Conservation (phyloP, 2,329 filamentous ascomycete genomes). For the Gaeumannomyces tritici region DNA sequence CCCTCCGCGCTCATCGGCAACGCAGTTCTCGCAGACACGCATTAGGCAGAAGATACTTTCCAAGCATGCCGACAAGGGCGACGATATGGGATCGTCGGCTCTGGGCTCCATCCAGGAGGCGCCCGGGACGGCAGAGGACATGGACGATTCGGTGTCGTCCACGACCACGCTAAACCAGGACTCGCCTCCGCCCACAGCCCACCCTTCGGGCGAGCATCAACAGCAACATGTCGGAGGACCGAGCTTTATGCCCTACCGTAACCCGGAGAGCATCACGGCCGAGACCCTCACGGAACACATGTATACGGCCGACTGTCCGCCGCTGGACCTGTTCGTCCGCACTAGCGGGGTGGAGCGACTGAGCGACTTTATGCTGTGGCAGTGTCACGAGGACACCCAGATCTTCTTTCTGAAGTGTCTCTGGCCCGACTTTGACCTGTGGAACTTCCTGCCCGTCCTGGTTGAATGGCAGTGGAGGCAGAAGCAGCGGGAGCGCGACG, state of each 20-base stretch:
- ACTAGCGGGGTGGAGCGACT: conserved; percentile 89
- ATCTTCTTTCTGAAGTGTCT: conserved; percentile 86
- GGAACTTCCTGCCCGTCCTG: conserved; percentile 85
- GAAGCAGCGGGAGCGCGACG: conserved; percentile 46
- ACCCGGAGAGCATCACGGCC: conserved; percentile 79
- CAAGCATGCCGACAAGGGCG: conserved; percentile 43
- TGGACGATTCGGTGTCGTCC: conserved; percentile 48
- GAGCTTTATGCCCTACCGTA: conserved; percentile 34
- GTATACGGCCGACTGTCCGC: conserved; percentile 78
- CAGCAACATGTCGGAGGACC: background rate
- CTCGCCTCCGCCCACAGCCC: conserved; percentile 33
- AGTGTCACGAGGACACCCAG: conserved; percentile 85
- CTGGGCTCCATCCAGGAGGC: conserved; percentile 42
- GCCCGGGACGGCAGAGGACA: conserved; percentile 33
- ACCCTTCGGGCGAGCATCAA: conserved; percentile 17
- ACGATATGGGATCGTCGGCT: conserved; percentile 14
- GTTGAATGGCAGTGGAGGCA: conserved; percentile 76
- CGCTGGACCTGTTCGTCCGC: conserved; percentile 80
- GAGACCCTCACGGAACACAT: conserved; percentile 78
- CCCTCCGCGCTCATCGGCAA: conserved; percentile 54
- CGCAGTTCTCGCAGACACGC: conserved; percentile 77
- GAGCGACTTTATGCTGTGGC: conserved; percentile 99
- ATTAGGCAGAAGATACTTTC: conserved; percentile 80
- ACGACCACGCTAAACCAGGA: conserved; percentile 47
- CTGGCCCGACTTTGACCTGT: conserved; percentile 94